Base-by-base conservation (phyloP, 2,329 filamentous ascomycete species). In the Epichloe glyceriae region DNA sequence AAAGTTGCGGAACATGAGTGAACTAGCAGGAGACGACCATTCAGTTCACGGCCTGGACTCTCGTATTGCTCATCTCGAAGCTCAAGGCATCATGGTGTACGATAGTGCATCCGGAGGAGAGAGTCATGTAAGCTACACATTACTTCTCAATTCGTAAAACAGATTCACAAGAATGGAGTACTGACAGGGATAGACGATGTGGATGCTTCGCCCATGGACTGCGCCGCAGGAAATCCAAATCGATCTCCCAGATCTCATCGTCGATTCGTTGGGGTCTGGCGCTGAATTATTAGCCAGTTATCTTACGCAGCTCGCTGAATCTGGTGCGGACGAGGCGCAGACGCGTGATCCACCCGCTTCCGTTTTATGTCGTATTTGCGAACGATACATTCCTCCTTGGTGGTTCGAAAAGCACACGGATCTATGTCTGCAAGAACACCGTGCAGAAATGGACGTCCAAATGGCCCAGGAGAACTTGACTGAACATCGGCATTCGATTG, bases 371-470 rank as follows among this genome's bases (percentile, higher is more conserved):
- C 88, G 93, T 49, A 97, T 98, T 50, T 98, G 93, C 66, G 93
- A 98, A 65, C 87, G 93, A 50, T 88, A 96, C 55, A 97, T 98
- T 54, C 88, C 88, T 4, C 89, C 91, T 0, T 98, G 93, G 93
- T 98, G 93, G 94, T 98, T 98, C 60, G 93, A 98, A 69, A 98
- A 97, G 67, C 93, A 98, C 65, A 95, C 91, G 2, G 94, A 98
- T 61, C 73, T 97, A 19, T 98, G 93, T 62, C 74, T 96, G 50
- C 90, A 97, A 64, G 93, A 98, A 64, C 93, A 98, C 63, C 84
- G 86, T 48, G 91, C 93, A 0, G 93, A 98, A 65, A 94, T 96
- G 87, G 91, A 97, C 60, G 89, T 98, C 4, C 91, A 98, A 64
- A 85, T 97, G 74, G 82, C 90, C 5, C 93, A 98, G 62, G 93